Evolutionary conservation across 2,329 filamentous ascomycete species (phyloP).

Genomic region (Aspergillus transmontanensis): DNA sequence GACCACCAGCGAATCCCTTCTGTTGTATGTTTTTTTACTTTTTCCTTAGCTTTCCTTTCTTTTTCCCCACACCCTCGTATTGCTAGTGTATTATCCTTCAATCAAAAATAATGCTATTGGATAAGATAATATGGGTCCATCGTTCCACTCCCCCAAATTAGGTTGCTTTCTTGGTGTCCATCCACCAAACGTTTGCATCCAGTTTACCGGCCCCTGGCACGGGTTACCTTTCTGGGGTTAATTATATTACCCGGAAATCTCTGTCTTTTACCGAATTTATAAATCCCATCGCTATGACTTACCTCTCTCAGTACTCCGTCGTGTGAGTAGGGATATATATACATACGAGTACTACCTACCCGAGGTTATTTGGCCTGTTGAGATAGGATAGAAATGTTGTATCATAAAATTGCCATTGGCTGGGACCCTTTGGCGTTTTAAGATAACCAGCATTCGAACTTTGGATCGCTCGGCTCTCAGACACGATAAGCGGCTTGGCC

Average conservation of each 20-base stretch:
- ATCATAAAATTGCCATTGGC: not conserved
- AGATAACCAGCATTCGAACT: not conserved
- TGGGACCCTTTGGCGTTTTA: not conserved
- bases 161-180: not conserved
- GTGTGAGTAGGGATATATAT: too few relatives aligned
- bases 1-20: too few relatives aligned
- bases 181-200: not conserved
- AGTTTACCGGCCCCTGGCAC: not conserved
- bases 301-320: too few relatives aligned
- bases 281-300: too few relatives aligned
- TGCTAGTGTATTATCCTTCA: not conserved
- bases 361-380: too few relatives aligned
- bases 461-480: not conserved
- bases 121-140: not conserved
- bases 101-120: not conserved
- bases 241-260: not conserved
- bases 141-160: not conserved
- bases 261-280: too few relatives aligned
- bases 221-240: not conserved
- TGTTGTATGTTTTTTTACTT: not conserved
- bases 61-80: not conserved
- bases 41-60: not conserved
- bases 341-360: too few relatives aligned
- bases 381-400: not conserved
- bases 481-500: not conserved